Base-by-base conservation (phyloP, 2,329 filamentous ascomycete genomes). In the Didymella pinodella region DNA sequence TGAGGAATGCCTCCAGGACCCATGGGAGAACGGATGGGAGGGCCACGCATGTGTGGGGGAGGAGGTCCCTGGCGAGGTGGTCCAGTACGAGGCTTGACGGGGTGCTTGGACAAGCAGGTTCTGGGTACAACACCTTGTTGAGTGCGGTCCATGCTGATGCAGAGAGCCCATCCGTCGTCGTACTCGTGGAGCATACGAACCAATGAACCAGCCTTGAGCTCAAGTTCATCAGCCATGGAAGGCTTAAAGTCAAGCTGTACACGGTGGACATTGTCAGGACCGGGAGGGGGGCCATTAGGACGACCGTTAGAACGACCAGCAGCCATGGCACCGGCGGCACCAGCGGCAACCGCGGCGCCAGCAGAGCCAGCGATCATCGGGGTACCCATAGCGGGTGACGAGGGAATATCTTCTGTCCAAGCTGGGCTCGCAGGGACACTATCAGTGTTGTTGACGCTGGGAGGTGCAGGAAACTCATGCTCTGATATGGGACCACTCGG, bases 161-260 rank as follows among this genome's bases (percentile, higher is more conserved):
- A 97, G 54, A 98, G 91, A 72, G 93, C 92, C 95, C 95, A 99
- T 71, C 95, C 95, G 79, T 99, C 95, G 74, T 99, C 95, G 71
- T 98, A 99, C 79, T 97, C 93, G 73, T 98, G 94, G 51, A 98
- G 83, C 64, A 99, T 82, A 64, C 94, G 87, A 49, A 98, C 92
- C 48, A 99, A 83, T 63, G 96, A 89, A 51, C 95, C 95, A 57
- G 89, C 86, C 63, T 83, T 85, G 44, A 99, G 84, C 63, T 88
- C 90, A 72, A 99, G 83, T 79, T 99, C 95, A 73, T 99, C 95
- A 6, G 92, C 90, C 84, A 98, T 89, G 3, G 91, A 94, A 26
- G 95, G 93, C 76, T 88, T 90, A 78, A 98, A 99, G 77, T 97
- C 93, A 67, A 98, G 87, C 77, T 97, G 92, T 32, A 98, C 92